Conservation (phyloP, 2,329 filamentous ascomycete genomes). For the Talaromyces sp. region DNA sequence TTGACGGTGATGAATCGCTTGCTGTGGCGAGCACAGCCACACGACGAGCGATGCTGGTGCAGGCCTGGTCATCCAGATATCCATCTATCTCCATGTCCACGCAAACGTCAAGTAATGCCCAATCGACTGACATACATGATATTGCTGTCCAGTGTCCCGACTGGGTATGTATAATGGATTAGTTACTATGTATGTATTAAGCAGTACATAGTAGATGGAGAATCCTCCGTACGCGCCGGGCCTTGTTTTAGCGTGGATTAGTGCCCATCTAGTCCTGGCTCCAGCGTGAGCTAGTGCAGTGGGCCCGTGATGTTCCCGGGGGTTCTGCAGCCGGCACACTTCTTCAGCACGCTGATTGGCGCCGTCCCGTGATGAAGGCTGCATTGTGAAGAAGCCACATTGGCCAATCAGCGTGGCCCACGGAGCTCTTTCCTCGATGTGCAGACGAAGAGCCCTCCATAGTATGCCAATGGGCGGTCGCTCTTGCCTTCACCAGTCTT, state of each 20-base stretch:
- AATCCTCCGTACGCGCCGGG: slow-evolving; percentile 17
- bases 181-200: no score
- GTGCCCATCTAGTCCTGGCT: background rate
- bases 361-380: slow-evolving; percentile 12
- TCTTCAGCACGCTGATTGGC: slow-evolving; percentile 17
- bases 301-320: slow-evolving; percentile 13
- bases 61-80: no score
- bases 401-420: slow-evolving; percentile 15
- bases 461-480: slow-evolving; percentile 1
- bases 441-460: background rate
- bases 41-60: background rate
- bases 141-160: no score
- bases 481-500: slow-evolving; percentile 10
- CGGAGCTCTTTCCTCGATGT: slow-evolving; percentile 4
- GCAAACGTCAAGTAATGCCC: background rate
- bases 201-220: background rate
- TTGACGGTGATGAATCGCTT: background rate
- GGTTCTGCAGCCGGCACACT: slow-evolving; percentile 14
- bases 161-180: no score
- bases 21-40: slow-evolving; percentile 8
- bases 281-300: slow-evolving; percentile 11
- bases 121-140: background rate
- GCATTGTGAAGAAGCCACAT: slow-evolving; percentile 13
- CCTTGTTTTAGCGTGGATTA: slow-evolving; percentile 17
- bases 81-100: background rate